Evolutionary conservation across 306 rosid species (phyloP), one percentile per base, ranked within the genome.

Genomic region (Begonia peltatifolia): DNA sequence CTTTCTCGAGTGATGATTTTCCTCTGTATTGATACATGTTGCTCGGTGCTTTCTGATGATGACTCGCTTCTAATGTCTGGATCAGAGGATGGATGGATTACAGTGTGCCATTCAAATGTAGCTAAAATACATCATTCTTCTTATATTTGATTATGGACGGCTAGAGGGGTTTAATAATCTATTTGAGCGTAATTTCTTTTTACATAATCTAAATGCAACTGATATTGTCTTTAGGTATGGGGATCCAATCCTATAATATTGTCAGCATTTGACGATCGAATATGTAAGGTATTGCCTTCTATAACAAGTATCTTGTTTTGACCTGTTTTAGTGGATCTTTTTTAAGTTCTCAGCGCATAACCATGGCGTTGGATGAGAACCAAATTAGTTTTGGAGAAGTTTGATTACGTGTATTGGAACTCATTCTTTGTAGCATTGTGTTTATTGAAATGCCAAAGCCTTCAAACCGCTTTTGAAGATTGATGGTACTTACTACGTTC

Each of bases 41-140:
- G 95, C 73, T 60, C 82, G 76, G 74, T 76, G 9, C 79, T 84
- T 71, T 77, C 89, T 0, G 83, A 79, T 17, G 93, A 82, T 51
- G 87, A 76, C 58, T 82, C 88, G 0, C 62, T 88, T 17, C 68
- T 88, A 47, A 64, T 77, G 52, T 84, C 97, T 30, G 90, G 87
- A 56, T 76, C 81, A 0, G 78, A 70, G 58, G 93, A 89, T 59
- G 95, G 97, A 46, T 65, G 66, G 3, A 25, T 90, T 41, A 75
- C 76, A 74, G 87, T 80, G 57, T 90, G 92, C 87, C 53, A 84
- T 90, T 67, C 56, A 78, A 66, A 61, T 60, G 86, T 79, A 83
- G 20, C 10, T 53, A 11, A 56, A 58, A 48, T 66, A 51, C 63
- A n/a, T 22, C 51, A 53, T 20, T 14, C 15, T 42, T 2, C 48